phyloP scores from a whole-genome alignment of 164 flowering plant species.

The Sextonia rubra region DNA sequence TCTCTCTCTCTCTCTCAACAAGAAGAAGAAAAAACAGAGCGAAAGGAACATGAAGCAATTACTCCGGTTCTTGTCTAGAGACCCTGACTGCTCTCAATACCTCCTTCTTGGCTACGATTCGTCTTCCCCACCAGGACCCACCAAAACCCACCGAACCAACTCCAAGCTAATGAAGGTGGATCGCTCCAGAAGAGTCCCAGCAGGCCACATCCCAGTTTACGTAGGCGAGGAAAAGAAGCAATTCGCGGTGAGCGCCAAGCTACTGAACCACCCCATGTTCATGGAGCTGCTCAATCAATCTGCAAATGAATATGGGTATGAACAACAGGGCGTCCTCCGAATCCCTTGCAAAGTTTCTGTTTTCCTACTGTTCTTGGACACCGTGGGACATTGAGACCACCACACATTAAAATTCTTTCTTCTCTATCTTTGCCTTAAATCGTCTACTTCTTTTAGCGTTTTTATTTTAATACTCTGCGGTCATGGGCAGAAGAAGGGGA shows the following conservation, averaged over 20 bases:
- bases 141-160: constrained; percentile 1
- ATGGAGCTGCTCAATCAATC: constrained; percentile 53
- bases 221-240: constrained; percentile 94
- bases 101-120: constrained; percentile 44
- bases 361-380: constrained; percentile 63
- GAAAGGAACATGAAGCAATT: constrained; percentile 28
- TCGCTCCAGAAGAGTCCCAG: constrained; percentile 38
- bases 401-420: too few species aligned
- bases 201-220: constrained; percentile 83
- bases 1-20: not conserved
- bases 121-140: not conserved
- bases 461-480: too few species aligned
- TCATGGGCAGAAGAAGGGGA: too few species aligned
- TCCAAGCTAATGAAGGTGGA: not conserved
- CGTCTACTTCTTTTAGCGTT: too few species aligned
- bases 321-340: constrained; percentile 73
- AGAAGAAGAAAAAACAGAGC: too few species aligned
- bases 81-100: constrained; percentile 61
- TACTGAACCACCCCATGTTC: constrained; percentile 74
- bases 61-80: constrained; percentile 54
- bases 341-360: constrained; percentile 70
- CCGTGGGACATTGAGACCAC: constrained; percentile 34
- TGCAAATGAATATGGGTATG: constrained; percentile 93
- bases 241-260: constrained; percentile 73
- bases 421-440: too few species aligned